Conservation (phyloP, 2,329 filamentous ascomycete genomes). For the Pezicula radicicola region DNA sequence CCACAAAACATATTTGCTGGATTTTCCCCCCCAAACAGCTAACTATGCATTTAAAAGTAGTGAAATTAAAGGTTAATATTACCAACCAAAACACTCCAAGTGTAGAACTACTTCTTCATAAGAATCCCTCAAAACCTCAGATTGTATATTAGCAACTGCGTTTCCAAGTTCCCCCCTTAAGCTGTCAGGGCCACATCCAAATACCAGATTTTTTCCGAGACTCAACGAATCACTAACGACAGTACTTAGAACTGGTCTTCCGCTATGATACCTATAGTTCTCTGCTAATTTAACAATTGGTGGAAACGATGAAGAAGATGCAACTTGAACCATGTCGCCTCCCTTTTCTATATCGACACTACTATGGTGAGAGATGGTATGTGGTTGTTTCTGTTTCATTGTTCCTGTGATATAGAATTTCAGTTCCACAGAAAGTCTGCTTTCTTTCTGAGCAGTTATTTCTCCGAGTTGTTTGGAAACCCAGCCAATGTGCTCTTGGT, state of each 20-base stretch:
- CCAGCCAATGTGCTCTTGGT: constrained; percentile 1
- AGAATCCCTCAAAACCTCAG: constrained; percentile 17
- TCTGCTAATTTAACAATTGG: constrained; percentile 6
- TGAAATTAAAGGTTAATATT: neutral
- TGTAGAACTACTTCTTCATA: constrained; percentile 17
- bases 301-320: neutral
- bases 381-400: no score
- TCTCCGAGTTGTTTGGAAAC: neutral
- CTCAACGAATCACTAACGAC: neutral
- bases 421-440: neutral
- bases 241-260: constrained; percentile 1
- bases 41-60: no score
- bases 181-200: constrained; percentile 17
- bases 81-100: constrained; percentile 22
- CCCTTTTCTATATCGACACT: no score
- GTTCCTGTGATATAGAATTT: neutral
- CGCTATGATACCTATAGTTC: neutral
- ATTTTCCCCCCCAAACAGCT: no score
- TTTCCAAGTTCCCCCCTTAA: constrained; percentile 21
- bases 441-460: neutral
- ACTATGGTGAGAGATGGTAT: no score
- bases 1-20: no score
- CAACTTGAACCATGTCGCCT: no score
- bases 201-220: neutral
- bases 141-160: constrained; percentile 15